phyloP scores from a whole-genome alignment of 148 eudicot species.

The Beta vulgaris region DNA sequence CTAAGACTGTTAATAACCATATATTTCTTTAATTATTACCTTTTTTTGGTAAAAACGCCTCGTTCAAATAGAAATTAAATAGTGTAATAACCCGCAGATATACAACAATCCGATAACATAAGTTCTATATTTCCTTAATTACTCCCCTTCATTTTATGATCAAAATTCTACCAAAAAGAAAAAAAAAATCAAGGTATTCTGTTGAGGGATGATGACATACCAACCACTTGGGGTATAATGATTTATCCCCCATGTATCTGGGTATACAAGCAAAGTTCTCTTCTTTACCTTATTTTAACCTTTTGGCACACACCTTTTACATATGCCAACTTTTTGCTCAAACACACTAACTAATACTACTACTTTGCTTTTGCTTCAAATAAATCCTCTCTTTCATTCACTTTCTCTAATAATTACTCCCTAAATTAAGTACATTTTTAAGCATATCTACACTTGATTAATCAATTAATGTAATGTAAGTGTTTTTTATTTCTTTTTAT shows the following conservation, averaged over 20 bases:
- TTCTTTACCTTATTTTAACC: constrained; percentile 17
- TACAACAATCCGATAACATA: no score
- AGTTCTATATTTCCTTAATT: no score
- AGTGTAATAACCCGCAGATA: no score
- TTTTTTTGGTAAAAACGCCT: no score
- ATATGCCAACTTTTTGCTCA: constrained; percentile 2
- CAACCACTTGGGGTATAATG: constrained; percentile 36
- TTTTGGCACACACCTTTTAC: constrained; percentile 11
- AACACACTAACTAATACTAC: not conserved
- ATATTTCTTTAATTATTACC: no score
- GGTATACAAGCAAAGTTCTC: constrained; percentile 29
- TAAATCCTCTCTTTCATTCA: constrained; percentile 14
- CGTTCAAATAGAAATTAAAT: no score
- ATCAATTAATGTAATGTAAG: constrained; percentile 19
- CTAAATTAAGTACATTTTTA: constrained; percentile 9
- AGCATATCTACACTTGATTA: constrained; percentile 7
- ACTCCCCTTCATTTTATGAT: no score
- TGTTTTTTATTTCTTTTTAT: not conserved
- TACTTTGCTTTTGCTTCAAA: constrained; percentile 34
- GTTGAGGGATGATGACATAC: constrained; percentile 38
- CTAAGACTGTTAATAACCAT: no score
- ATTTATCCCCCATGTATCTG: constrained; percentile 25
- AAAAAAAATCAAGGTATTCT: constrained; percentile 2
- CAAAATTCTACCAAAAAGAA: no score
- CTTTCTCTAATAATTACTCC: constrained; percentile 18